Conservation (phyloP, 257 asterid genomes). For the Thymus mandschuricus region DNA sequence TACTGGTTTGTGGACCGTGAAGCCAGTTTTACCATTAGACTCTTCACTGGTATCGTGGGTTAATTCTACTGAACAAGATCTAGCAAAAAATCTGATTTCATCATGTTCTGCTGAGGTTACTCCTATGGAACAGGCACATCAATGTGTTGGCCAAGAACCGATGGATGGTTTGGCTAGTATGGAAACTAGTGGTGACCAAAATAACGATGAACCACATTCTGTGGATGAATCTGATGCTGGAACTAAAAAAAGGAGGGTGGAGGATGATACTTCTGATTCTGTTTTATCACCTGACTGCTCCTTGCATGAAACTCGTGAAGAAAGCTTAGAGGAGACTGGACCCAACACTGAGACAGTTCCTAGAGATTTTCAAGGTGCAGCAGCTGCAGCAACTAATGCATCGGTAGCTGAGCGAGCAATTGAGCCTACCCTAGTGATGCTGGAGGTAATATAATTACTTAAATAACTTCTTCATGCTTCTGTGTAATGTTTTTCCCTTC, state of each 20-base stretch:
- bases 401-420: constrained; percentile 88
- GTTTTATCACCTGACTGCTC: constrained; percentile 53
- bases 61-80: constrained; percentile 45
- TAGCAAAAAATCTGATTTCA: constrained; percentile 46
- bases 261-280: constrained; percentile 76
- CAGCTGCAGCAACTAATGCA: constrained; percentile 73
- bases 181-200: constrained; percentile 77
- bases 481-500: constrained; percentile 4
- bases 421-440: constrained; percentile 97
- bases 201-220: constrained; percentile 54
- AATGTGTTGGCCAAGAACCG: constrained; percentile 57
- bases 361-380: constrained; percentile 71
- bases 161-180: constrained; percentile 70
- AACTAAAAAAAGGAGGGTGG: constrained; percentile 77
- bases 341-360: constrained; percentile 50
- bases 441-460: constrained; percentile 68
- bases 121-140: constrained; percentile 67
- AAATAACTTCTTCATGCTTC: constrained; percentile 11
- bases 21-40: constrained; percentile 69
- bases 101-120: constrained; percentile 51
- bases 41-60: constrained; percentile 54
- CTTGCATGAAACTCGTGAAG: constrained; percentile 66
- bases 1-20: constrained; percentile 83
- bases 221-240: constrained; percentile 82
- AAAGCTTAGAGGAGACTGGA: constrained; percentile 60